Percentiles rank a stretch among this genome's conserved stretches.
phyloP scores from a whole-genome alignment of 768 basidiomycete species.

The Pleurotus sapidus region DNA sequence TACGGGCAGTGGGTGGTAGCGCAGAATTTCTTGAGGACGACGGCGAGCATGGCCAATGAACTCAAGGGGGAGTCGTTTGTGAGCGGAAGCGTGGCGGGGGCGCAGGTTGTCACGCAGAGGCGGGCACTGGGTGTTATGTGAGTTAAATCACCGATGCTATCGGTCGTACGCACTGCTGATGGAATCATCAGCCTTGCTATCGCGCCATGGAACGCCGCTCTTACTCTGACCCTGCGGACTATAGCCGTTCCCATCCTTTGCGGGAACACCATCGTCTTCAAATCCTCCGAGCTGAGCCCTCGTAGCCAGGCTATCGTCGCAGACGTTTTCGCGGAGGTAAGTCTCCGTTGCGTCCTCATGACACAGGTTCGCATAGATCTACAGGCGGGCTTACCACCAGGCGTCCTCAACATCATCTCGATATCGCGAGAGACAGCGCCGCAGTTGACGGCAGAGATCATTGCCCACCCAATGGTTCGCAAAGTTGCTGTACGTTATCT shows the following conservation, averaged over 20 bases:
- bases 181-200: slow-evolving; percentile 39
- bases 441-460: slow-evolving; percentile 32
- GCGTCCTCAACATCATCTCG: slow-evolving; percentile 55
- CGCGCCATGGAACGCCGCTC: slow-evolving; percentile 56
- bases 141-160: slow-evolving; percentile 14
- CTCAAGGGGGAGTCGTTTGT: slow-evolving; percentile 42
- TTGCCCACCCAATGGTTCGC: slow-evolving; percentile 49
- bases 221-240: slow-evolving; percentile 41
- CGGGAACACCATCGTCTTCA: slow-evolving; percentile 55
- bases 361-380: background rate
- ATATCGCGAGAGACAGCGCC: slow-evolving; percentile 43
- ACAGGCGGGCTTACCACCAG: slow-evolving; percentile 54
- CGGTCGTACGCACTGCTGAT: too few relatives aligned
- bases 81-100: slow-evolving; percentile 39
- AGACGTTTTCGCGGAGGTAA: slow-evolving; percentile 42
- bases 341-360: background rate
- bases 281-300: slow-evolving; percentile 50
- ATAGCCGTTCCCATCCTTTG: slow-evolving; percentile 46
- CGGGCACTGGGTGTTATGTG: slow-evolving; percentile 54
- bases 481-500: slow-evolving; percentile 27
- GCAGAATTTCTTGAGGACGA: slow-evolving; percentile 22
- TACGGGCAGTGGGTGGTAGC: slow-evolving; percentile 23
- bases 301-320: slow-evolving; percentile 41
- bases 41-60: slow-evolving; percentile 30
- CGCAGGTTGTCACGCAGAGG: slow-evolving; percentile 38